These are phyloP conservation scores for Schizosaccharomyces pombe DNA, from an alignment of 805 yeast genomes.

Conservation along the genomic window ASM294v3 CU329670.1:599001-599500, in stretches of 20 bases:
- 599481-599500: conserved; percentile 66
- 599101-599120: conserved; percentile 14
- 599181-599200: conserved; percentile 60
- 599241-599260: conserved; percentile 58
- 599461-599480: conserved; percentile 88
- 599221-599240: conserved; percentile 53
- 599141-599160: conserved; percentile 28
- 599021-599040: conserved; percentile 14
- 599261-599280: conserved; percentile 74
- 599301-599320: conserved; percentile 63
- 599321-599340: conserved; percentile 52
- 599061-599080: conserved; percentile 26
- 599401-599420: conserved; percentile 53
- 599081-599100: conserved; percentile 22
- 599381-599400: conserved; percentile 77
- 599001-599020: not conserved
- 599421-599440: conserved; percentile 80
- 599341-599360: conserved; percentile 50
- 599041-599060: conserved; percentile 27
- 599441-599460: conserved; percentile 63
- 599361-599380: conserved; percentile 90
- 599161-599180: conserved; percentile 68
- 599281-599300: conserved; percentile 71
- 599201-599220: conserved; percentile 67
- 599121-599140: conserved; percentile 19